Base-by-base conservation (phyloP, 352 stramenopile species). In the Pythium sp. region DNA sequence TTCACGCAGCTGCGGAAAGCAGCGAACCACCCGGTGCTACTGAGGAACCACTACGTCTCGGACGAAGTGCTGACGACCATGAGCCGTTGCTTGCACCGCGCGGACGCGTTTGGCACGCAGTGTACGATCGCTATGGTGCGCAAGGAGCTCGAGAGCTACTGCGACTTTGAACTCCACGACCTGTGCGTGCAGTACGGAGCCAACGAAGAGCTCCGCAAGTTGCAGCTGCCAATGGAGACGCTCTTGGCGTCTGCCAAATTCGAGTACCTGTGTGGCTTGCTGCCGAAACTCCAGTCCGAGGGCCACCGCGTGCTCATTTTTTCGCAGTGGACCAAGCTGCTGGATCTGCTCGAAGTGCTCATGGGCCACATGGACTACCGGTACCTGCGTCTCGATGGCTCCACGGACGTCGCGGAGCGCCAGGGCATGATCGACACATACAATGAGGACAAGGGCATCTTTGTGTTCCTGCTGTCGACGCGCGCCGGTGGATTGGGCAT, bases 1-100 rank as follows among this genome's bases (percentile, higher is more conserved):
- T 99, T 99, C 78, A 98, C 97, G 12, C 85, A 98, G 66, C 80
- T 99, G 43, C 87, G 98, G 11, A 99, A 99, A 75, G 96, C 93
- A 2, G 97, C 97, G 0, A 99, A 99, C 73, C 97, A 99, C 71
- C 95, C 97, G 5, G 80, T 99, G 34, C 76, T 99, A 24, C 75
- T 99, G 30, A 87, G 95, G 7, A 77, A 93, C 64, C 73, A 95
- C 80, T 88, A 90, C 75, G 67, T 91, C 63, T 76, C 76, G 20
- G 78, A 91, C 22, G 77, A 89, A 26, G 87, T 90, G 32, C 76
- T 98, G 51, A 70, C 92, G 26, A 86, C 87, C 26, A 86, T 99
- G 66, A 90, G 82, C 12, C 77, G 78, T 36, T 84, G 85, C 38
- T 67, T 98, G 47, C 84, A 98, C 69, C 74, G 81, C 51, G 83